phyloP scores from a whole-genome alignment of 192 early-diverging fungal genomes.

The Mortierella claussenii region DNA sequence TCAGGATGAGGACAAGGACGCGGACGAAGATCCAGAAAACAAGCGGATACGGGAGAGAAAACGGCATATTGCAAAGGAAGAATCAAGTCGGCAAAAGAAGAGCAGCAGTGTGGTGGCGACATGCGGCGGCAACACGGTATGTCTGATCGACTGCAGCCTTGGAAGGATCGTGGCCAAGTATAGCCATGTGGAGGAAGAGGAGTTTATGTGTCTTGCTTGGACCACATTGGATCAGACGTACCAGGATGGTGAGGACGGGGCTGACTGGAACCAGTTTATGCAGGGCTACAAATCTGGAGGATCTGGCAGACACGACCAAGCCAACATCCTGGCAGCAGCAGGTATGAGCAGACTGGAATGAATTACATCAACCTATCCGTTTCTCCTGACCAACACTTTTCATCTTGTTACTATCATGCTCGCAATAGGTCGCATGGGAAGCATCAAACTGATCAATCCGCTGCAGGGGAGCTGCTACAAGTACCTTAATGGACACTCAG shows the following conservation, averaged over 20 bases:
- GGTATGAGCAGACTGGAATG: no score
- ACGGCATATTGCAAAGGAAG: not conserved
- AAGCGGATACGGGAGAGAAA: not conserved
- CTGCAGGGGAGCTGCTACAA: constrained; percentile 56
- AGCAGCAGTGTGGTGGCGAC: constrained; percentile 53
- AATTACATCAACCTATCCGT: no score
- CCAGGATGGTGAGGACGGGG: not conserved
- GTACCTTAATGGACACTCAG: constrained; percentile 58
- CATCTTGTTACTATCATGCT: no score
- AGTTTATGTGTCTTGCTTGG: constrained; percentile 62
- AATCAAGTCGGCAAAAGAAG: not conserved
- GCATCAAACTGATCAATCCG: constrained; percentile 62
- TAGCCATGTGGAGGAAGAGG: constrained; percentile 60
- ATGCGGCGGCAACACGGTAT: constrained; percentile 56
- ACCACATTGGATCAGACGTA: constrained; percentile 34
- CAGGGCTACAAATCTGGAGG: not conserved
- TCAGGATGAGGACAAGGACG: not conserved
- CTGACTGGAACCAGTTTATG: not conserved
- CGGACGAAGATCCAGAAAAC: constrained; percentile 2
- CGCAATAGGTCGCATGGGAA: constrained; percentile 54
- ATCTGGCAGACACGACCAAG: constrained; percentile 7
- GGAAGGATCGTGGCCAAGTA: constrained; percentile 58
- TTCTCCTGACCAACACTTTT: no score
- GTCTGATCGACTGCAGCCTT: constrained; percentile 55
- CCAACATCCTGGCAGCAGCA: constrained; percentile 54